Percentiles rank a stretch among this genome's conserved stretches.
Conservation (phyloP, 1,139 yeast species). For the Scheffersomyces segobiensis region DNA sequence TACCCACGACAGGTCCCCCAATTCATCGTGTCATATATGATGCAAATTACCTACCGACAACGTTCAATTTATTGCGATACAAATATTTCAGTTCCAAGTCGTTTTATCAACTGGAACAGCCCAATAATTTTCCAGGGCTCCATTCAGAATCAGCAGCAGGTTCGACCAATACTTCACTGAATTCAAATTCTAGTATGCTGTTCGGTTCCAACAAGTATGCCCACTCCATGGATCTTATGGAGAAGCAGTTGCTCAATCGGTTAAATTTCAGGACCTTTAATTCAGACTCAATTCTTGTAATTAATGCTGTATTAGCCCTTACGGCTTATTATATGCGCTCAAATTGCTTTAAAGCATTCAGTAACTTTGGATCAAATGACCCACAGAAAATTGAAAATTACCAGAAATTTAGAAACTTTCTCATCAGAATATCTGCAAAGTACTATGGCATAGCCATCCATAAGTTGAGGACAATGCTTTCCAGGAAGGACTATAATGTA, state of each 20-base stretch:
- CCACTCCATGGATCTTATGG: constrained; percentile 12
- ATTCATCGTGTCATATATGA: background rate
- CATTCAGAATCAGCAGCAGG: background rate
- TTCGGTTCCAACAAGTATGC: background rate
- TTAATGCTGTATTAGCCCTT: constrained; percentile 19
- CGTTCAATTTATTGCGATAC: background rate
- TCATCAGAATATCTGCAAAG: constrained; percentile 15
- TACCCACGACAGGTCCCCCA: background rate
- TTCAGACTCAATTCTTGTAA: constrained; percentile 11
- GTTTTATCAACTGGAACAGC: background rate
- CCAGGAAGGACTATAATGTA: constrained; percentile 16
- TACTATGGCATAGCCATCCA: constrained; percentile 24
- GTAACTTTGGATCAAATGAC: constrained; percentile 4
- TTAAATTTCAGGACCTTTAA: constrained; percentile 4
- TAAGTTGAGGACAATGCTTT: constrained; percentile 16
- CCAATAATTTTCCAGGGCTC: background rate
- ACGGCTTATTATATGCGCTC: constrained; percentile 20
- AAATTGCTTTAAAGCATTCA: constrained; percentile 22
- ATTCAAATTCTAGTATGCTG: background rate
- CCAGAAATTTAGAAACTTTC: constrained; percentile 9
- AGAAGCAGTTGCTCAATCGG: constrained; percentile 7
- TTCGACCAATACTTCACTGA: background rate
- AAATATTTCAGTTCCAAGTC: background rate
- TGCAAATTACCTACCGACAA: background rate
- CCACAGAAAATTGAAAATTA: constrained; percentile 4